Conservation (phyloP, 2,329 filamentous ascomycete genomes). For the Capronia coronata region DNA sequence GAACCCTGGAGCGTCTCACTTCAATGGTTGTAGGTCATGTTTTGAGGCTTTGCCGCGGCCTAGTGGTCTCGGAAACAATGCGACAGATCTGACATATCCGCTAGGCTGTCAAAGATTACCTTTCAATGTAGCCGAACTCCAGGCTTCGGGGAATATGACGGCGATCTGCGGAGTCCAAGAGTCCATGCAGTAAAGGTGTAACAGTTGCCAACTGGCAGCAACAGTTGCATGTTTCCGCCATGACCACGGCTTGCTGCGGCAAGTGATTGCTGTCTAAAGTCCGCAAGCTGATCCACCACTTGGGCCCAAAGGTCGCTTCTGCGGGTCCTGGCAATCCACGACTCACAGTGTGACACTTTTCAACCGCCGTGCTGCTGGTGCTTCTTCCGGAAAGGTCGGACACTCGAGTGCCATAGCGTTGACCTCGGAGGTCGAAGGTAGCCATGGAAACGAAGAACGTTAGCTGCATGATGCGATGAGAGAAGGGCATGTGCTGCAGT, state of each 20-base stretch:
- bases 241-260: conserved; percentile 7
- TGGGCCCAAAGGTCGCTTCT: not conserved
- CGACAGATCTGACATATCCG: not conserved
- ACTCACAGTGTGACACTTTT: conserved; percentile 17
- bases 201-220: conserved; percentile 2
- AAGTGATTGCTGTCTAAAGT: conserved; percentile 1
- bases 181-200: conserved; percentile 4
- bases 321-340: conserved; percentile 11
- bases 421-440: not conserved
- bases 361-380: conserved; percentile 1
- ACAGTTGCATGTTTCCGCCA: conserved; percentile 1
- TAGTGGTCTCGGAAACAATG: conserved; percentile 3
- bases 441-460: not conserved
- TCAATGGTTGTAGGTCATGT: not conserved
- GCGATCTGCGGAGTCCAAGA: not conserved
- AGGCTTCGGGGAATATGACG: not conserved
- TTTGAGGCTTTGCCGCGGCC: conserved; percentile 7
- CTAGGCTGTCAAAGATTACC: not conserved
- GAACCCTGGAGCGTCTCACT: not conserved
- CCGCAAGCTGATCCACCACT: conserved; percentile 3
- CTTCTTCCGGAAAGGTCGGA: not conserved
- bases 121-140: not conserved
- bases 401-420: not conserved
- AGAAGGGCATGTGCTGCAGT: not conserved
- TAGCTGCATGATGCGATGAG: not conserved